Evolutionary conservation across 2,329 filamentous ascomycete species (phyloP), one percentile per base, ranked within the genome.

Genomic region (Cercospora sp.): DNA sequence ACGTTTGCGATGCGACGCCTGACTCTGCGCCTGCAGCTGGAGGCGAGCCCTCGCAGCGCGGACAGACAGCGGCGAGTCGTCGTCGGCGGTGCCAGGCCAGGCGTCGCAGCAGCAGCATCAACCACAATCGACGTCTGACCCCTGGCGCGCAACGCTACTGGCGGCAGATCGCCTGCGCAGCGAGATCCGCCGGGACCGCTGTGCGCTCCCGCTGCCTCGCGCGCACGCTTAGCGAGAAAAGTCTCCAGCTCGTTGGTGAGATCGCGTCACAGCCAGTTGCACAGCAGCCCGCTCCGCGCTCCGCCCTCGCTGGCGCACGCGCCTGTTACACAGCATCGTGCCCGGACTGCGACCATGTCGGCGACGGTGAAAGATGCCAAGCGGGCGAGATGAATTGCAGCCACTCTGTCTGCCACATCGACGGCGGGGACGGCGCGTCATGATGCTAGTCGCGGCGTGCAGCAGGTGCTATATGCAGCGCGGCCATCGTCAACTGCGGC

Each of bases 381-480:
- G 43, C 43, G n/a, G n/a, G 43, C 43, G 43, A 49, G 43, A 49
- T 49, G 43, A 13, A 8, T 40, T 40, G 37, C 37, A 16, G 37
- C 37, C 37, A 40, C 37, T 16, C 37, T 7, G 37, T n/a, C 37
- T 16, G 37, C 37, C 37, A 16, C 37, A 16, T 40, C 37, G 37
- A 40, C 49, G 49, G 24, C 49, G 1, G 8, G 49, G 28, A 12
- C 21, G 13, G 21, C 51, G 61, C 40, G 43, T 63, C 61, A 53
- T 63, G 61, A 53, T 63, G 10, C 61, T 63, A n/a, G 61, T 53
- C 61, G 26, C 1, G n/a, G 30, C 18, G 26, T 63, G 43, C 61
- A 63, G 45, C 61, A 30, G 60, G 30, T 63, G 60, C 60, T 63
- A 63, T 51, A 51, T 51, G 40, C 60, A 30, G 61, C 43, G 49